Percentiles rank a stretch among this genome's conserved stretches.
These are phyloP conservation scores for Ustilago crameri DNA, from an alignment of 1,284 basidiomycete genomes.

Conservation along the genomic window DNA sequence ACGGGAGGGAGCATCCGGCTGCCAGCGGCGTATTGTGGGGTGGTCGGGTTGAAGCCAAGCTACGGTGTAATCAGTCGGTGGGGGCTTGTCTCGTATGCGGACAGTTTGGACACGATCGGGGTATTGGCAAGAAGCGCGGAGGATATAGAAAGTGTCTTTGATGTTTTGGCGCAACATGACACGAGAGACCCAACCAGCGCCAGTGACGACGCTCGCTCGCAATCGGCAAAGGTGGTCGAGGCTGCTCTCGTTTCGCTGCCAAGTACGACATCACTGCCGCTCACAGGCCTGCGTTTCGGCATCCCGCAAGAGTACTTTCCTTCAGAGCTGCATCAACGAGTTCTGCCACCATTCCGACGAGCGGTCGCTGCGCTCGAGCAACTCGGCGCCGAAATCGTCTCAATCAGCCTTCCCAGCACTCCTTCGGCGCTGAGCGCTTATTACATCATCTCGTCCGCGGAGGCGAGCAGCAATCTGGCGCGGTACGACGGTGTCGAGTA, in stretches of 20 bases:
- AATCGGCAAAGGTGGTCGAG: conserved; percentile 12
- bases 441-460: conserved; percentile 92
- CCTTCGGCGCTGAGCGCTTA: conserved; percentile 87
- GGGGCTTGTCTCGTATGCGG: conserved; percentile 92
- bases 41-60: conserved; percentile 91
- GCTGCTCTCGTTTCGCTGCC: background rate
- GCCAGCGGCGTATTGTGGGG: conserved; percentile 92
- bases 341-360: conserved; percentile 72
- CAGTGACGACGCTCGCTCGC: conserved; percentile 32
- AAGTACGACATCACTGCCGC: conserved; percentile 15
- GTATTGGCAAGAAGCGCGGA: conserved; percentile 76
- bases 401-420: conserved; percentile 83
- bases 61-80: conserved; percentile 90
- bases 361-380: conserved; percentile 73
- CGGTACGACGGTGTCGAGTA: conserved; percentile 84
- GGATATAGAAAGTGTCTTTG: conserved; percentile 75
- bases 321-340: conserved; percentile 73
- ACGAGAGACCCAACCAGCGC: conserved; percentile 81
- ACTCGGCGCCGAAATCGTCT: conserved; percentile 77
- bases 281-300: conserved; percentile 74
- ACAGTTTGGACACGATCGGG: conserved; percentile 93
- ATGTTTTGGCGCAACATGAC: conserved; percentile 77
- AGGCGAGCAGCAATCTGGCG: conserved; percentile 91
- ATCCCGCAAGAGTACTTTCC: conserved; percentile 86
- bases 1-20: conserved; percentile 93